phyloP scores from a whole-genome alignment of 192 early-diverging fungal genomes.

The Funneliformis geosporum region DNA sequence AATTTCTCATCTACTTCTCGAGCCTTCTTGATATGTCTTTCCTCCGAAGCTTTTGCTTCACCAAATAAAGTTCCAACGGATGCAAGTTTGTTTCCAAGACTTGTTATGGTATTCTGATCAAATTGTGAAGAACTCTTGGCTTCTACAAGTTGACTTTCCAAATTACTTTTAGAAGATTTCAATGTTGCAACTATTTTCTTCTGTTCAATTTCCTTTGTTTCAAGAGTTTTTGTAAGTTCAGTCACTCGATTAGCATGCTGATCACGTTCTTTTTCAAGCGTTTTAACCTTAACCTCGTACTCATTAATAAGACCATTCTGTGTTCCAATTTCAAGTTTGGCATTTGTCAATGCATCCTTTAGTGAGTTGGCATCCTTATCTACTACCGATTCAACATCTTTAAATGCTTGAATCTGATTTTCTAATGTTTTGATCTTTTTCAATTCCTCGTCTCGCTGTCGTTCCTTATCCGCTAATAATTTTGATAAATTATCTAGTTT shows the following conservation, averaged over 20 bases:
- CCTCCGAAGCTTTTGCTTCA: slow-evolving; percentile 6
- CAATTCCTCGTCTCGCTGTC: slow-evolving; percentile 15
- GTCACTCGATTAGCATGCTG: background rate
- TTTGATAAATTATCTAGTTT: slow-evolving; percentile 6
- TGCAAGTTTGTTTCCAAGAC: slow-evolving; percentile 11
- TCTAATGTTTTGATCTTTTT: slow-evolving; percentile 10
- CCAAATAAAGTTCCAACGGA: background rate
- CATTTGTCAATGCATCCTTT: background rate
- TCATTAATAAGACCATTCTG: slow-evolving; percentile 5
- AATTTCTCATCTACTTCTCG: slow-evolving; percentile 9
- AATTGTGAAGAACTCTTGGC: background rate
- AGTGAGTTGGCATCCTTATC: background rate
- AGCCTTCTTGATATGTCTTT: background rate
- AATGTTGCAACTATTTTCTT: background rate
- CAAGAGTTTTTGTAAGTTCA: slow-evolving; percentile 5
- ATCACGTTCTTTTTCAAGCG: slow-evolving; percentile 7
- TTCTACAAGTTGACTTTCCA: background rate
- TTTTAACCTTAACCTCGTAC: background rate
- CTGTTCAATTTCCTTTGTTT: slow-evolving; percentile 2
- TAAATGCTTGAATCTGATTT: background rate
- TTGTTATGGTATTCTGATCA: background rate
- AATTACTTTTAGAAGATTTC: background rate
- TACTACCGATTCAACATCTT: background rate
- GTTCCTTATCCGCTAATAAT: background rate
- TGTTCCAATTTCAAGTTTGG: background rate